Evolutionary conservation across 352 stramenopile genomes (phyloP).

Genomic region (Globisporangium nunn): DNA sequence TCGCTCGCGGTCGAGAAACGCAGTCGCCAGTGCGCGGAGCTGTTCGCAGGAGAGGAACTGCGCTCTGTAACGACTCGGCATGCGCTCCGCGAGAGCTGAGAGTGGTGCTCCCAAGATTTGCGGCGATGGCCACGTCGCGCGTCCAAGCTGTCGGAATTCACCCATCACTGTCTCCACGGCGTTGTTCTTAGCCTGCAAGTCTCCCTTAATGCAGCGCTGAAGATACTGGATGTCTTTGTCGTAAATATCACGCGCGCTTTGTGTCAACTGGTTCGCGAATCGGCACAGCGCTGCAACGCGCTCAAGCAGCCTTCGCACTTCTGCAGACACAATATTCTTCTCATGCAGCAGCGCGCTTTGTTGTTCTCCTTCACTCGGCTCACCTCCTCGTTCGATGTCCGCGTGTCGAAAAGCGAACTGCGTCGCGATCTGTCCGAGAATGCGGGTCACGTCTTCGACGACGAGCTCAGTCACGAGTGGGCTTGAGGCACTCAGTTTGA

Average conservation of each 20-base stretch:
- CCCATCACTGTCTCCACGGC: constrained; percentile 19
- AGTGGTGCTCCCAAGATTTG: background rate
- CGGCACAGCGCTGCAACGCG: constrained; percentile 23
- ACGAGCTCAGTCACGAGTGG: constrained; percentile 12
- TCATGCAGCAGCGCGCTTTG: constrained; percentile 13
- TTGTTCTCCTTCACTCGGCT: background rate
- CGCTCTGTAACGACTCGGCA: constrained; percentile 6
- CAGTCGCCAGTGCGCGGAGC: constrained; percentile 2
- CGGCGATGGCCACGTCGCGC: constrained; percentile 17
- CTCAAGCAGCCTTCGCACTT: constrained; percentile 23
- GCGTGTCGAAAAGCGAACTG: constrained; percentile 25
- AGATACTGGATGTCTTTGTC: constrained; percentile 16
- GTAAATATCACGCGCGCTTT: constrained; percentile 18
- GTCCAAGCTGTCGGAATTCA: constrained; percentile 9
- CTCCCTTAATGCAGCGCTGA: constrained; percentile 17
- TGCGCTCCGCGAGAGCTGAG: constrained; percentile 5
- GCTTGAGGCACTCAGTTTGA: constrained; percentile 10
- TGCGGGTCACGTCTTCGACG: constrained; percentile 26
- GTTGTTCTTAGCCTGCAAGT: constrained; percentile 28
- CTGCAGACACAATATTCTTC: constrained; percentile 15
- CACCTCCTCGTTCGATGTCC: constrained; percentile 1
- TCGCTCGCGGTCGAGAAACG: background rate
- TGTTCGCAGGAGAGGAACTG: constrained; percentile 14
- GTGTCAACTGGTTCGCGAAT: constrained; percentile 26
- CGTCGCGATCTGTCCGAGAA: constrained; percentile 26